These are phyloP conservation scores for Pyrus pyrifolia DNA, from an alignment of 306 rosid species.

Conservation along the genomic window DNA sequence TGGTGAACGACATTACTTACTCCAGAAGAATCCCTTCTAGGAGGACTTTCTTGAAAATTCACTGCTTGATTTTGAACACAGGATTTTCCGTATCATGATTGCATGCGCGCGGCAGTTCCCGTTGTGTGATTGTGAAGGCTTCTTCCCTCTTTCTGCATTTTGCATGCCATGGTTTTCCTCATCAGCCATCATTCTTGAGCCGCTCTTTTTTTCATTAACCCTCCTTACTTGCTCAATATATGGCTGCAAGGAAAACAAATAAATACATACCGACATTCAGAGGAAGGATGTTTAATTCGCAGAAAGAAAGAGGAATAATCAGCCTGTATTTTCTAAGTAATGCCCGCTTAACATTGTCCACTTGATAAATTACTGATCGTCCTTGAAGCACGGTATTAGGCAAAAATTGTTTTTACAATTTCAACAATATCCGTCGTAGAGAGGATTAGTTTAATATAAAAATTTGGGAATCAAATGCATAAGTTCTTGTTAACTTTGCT, in stretches of 20 bases:
- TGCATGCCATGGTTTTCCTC: not conserved
- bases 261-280: not conserved
- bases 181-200: not conserved
- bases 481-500: not conserved
- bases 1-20: not conserved
- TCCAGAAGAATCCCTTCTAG: not conserved
- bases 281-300: not conserved
- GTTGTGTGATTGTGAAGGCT: not conserved
- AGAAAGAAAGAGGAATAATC: not conserved
- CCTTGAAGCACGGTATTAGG: not conserved
- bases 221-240: slow-evolving; percentile 26
- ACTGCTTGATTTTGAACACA: not conserved
- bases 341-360: not conserved
- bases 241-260: slow-evolving; percentile 9
- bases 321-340: not conserved
- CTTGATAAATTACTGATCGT: not conserved
- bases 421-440: no score
- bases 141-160: not conserved
- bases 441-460: no score
- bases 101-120: not conserved
- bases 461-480: not conserved
- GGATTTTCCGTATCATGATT: not conserved
- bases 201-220: slow-evolving; percentile 11
- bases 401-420: no score
- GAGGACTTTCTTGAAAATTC: not conserved